phyloP scores from a whole-genome alignment of 257 asterid species.

The Henckelia pumila region DNA sequence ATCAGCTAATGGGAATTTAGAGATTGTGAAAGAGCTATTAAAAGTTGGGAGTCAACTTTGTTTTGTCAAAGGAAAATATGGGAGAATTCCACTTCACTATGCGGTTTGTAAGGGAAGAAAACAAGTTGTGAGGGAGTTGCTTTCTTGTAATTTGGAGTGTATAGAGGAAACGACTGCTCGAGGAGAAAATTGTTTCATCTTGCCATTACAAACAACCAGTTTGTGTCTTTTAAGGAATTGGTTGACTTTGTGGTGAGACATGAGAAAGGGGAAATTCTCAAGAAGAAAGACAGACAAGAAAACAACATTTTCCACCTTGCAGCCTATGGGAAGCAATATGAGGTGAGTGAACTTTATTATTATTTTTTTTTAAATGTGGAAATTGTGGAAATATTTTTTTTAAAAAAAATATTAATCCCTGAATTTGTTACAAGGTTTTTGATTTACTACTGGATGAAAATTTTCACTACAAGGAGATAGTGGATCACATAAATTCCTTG shows the following conservation, averaged over 20 bases:
- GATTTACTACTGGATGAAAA: conserved; percentile 37
- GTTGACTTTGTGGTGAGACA: conserved; percentile 9
- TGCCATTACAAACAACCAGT: conserved; percentile 32
- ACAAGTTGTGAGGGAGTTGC: conserved; percentile 25
- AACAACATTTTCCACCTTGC: conserved; percentile 55
- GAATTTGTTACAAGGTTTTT: conserved; percentile 32
- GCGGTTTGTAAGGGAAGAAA: conserved; percentile 37
- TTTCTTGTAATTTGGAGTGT: conserved; percentile 25
- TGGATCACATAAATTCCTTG: conserved; percentile 39
- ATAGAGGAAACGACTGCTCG: conserved; percentile 32
- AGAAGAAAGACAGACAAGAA: conserved; percentile 38
- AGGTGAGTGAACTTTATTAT: too few species aligned
- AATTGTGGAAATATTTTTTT: too few species aligned
- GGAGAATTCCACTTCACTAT: conserved; percentile 40
- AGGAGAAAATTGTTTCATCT: conserved; percentile 39
- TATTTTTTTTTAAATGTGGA: too few species aligned
- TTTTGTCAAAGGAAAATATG: conserved; percentile 33
- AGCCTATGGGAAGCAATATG: conserved; percentile 44
- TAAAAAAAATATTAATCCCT: too few species aligned
- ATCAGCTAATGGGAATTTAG: conserved; percentile 33
- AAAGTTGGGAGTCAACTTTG: conserved; percentile 30
- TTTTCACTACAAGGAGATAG: conserved; percentile 14
- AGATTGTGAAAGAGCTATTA: conserved; percentile 36
- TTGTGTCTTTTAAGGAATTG: conserved; percentile 30
- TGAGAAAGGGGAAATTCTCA: conserved; percentile 26